Percentiles rank a stretch among this genome's conserved stretches.
Conservation (phyloP, 495 filamentous ascomycete species). For the Diplogelasinospora grovesii region DNA sequence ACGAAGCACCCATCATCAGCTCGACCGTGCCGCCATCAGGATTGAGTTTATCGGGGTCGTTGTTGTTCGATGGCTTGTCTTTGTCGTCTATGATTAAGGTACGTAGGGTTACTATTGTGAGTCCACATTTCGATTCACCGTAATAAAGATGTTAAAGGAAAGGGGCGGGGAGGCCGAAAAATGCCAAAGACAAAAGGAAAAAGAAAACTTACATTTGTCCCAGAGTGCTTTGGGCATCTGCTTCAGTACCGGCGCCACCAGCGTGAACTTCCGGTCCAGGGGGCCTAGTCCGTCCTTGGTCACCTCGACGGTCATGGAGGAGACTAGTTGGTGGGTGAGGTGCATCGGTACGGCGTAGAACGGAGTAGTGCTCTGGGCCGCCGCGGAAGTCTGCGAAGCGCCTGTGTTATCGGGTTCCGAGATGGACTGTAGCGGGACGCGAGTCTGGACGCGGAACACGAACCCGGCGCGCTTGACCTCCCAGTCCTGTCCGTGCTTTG, state of each 20-base stretch:
- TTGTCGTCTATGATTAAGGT: too few species aligned
- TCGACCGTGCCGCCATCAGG: constrained; percentile 1
- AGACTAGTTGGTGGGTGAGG: neutral
- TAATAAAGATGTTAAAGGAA: too few species aligned
- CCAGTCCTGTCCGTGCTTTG: neutral
- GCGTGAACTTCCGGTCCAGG: neutral
- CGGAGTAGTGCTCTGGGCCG: neutral
- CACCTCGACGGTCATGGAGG: neutral
- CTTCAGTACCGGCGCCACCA: constrained; percentile 1
- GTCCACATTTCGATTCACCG: too few species aligned
- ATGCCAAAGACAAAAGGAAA: too few species aligned
- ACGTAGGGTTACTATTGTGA: too few species aligned
- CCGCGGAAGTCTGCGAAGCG: too few species aligned
- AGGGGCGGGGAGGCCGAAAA: too few species aligned
- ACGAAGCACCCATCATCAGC: constrained; percentile 3
- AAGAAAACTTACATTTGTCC: constrained; percentile 1
- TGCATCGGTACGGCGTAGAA: constrained; percentile 2
- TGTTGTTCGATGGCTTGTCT: neutral
- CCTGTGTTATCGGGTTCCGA: too few species aligned
- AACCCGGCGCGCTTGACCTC: constrained; percentile 3
- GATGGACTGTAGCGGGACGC: constrained; percentile 2
- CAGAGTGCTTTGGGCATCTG: constrained; percentile 3
- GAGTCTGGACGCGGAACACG: neutral
- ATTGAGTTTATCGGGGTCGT: neutral
- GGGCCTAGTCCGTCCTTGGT: neutral